A percentile compares a stretch with the other conserved stretches of the same genome.
Conservation (phyloP, 2,329 filamentous ascomycete genomes). For the Byssothecium circinans region DNA sequence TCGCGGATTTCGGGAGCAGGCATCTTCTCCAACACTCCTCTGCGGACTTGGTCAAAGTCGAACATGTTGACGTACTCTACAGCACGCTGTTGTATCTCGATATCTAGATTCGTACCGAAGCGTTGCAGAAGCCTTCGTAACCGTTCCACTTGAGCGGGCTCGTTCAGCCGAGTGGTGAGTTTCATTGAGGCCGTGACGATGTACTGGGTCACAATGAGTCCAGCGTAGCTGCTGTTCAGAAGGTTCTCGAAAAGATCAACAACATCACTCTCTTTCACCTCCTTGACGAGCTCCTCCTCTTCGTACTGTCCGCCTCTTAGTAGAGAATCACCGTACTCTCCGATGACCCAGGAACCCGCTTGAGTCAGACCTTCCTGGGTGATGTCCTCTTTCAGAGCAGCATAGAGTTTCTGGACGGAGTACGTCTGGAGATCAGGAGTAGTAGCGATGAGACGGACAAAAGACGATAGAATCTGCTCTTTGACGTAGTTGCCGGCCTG, state of each 20-base stretch:
- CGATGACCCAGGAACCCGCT: constrained; percentile 94
- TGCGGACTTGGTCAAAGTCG: constrained; percentile 79
- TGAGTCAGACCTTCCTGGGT: constrained; percentile 95
- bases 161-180: constrained; percentile 82
- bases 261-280: constrained; percentile 85
- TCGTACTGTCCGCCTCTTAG: constrained; percentile 88
- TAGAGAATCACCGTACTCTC: constrained; percentile 92
- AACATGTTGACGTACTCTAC: constrained; percentile 98
- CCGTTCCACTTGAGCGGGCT: constrained; percentile 82
- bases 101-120: constrained; percentile 84
- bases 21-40: constrained; percentile 96
- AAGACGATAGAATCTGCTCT: constrained; percentile 95
- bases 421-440: constrained; percentile 95
- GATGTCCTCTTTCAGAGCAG: constrained; percentile 90
- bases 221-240: constrained; percentile 91
- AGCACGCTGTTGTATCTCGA: constrained; percentile 93
- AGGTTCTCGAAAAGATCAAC: constrained; percentile 92
- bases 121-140: constrained; percentile 75
- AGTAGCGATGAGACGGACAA: constrained; percentile 91
- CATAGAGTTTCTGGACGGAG: constrained; percentile 91
- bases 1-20: constrained; percentile 95
- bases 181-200: constrained; percentile 96
- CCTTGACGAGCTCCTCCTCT: constrained; percentile 82
- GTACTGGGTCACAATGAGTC: constrained; percentile 89
- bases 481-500: constrained; percentile 92